These are phyloP conservation scores for Sugiyamaella japonica DNA, from an alignment of 1,139 yeast genomes.

Conservation along the genomic window DNA sequence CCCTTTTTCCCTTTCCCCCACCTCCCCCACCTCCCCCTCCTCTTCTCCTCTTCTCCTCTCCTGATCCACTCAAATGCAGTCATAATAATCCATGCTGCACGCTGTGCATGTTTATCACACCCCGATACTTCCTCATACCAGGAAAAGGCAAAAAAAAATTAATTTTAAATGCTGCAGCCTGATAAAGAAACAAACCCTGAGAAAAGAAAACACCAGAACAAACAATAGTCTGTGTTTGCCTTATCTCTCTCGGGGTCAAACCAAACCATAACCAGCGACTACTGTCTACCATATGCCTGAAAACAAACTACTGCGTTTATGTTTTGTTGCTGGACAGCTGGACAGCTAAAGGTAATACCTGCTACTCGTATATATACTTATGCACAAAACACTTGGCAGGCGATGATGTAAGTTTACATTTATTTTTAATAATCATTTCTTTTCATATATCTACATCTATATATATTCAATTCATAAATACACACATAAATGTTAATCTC, in stretches of 20 bases:
- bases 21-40: no score
- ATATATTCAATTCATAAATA: background rate
- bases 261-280: no score
- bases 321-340: no score
- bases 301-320: no score
- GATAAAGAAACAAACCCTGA: background rate
- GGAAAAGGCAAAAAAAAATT: no score
- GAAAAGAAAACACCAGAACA: background rate
- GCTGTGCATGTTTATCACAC: background rate
- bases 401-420: constrained; percentile 9
- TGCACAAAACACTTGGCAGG: constrained; percentile 7
- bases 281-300: no score
- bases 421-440: background rate
- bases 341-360: no score
- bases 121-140: background rate
- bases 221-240: background rate
- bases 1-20: no score
- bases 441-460: background rate
- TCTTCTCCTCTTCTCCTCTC: no score
- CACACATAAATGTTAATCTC: background rate
- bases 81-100: constrained; percentile 1
- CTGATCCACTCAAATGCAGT: background rate
- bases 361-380: constrained; percentile 9
- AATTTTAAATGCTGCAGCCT: background rate
- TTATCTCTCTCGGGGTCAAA: no score